Conservation (phyloP, 257 asterid species). For the Hygrophila difformis region DNA sequence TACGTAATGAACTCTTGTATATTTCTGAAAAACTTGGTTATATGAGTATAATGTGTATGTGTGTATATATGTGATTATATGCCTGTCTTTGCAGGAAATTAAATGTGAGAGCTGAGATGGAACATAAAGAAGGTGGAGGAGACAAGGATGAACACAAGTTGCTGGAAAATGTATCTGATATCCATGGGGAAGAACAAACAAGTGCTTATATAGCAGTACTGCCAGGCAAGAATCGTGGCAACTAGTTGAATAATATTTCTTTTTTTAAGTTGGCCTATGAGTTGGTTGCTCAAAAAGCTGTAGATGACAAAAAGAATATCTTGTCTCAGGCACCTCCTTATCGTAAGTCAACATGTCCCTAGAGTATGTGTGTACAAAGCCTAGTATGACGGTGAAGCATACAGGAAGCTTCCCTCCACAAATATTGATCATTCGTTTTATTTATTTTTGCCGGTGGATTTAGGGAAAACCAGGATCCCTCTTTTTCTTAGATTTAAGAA, state of each 20-base stretch:
- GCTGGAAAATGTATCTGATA: neutral
- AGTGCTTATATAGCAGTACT: too few relatives aligned
- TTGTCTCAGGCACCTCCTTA: constrained; percentile 29
- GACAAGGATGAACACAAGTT: neutral
- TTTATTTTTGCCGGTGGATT: neutral
- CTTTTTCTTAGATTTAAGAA: constrained; percentile 20
- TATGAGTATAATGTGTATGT: too few relatives aligned
- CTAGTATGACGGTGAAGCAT: constrained; percentile 58
- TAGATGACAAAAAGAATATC: constrained; percentile 32
- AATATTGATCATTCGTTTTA: neutral
- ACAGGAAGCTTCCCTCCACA: constrained; percentile 46
- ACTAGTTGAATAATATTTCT: too few relatives aligned
- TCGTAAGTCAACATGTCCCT: constrained; percentile 51
- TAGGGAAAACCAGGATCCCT: constrained; percentile 3
- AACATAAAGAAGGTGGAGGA: too few relatives aligned
- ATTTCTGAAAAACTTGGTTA: too few relatives aligned
- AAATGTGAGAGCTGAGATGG: too few relatives aligned
- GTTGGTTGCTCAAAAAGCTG: constrained; percentile 33
- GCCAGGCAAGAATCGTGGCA: too few relatives aligned
- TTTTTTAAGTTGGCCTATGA: too few relatives aligned
- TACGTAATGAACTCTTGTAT: too few relatives aligned
- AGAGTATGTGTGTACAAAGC: constrained; percentile 30
- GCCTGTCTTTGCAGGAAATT: too few relatives aligned
- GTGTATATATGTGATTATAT: too few relatives aligned
- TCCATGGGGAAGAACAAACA: too few relatives aligned